Conservation (phyloP, 495 filamentous ascomycete genomes). For the Friedmanniomyces endolithicus region DNA sequence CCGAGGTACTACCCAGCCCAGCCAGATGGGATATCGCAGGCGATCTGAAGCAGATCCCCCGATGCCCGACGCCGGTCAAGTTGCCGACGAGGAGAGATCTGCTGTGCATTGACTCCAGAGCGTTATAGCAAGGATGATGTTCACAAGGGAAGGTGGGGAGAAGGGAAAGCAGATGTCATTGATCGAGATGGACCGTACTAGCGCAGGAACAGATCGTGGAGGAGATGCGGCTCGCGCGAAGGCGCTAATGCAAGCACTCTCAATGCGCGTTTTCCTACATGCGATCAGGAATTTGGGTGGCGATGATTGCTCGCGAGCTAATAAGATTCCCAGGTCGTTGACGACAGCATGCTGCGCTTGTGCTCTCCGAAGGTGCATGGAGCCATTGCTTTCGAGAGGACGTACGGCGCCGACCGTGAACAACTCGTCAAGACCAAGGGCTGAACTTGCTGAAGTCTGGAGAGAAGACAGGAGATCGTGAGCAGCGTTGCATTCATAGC, state of each 20-base stretch:
- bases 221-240: neutral
- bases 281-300: neutral
- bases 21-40: too few relatives aligned
- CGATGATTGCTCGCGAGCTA: neutral
- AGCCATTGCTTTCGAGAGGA: too few relatives aligned
- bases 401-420: too few relatives aligned
- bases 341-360: too few relatives aligned
- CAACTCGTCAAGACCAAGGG: too few relatives aligned
- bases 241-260: constrained; percentile 1
- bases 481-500: neutral
- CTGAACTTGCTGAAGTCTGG: too few relatives aligned
- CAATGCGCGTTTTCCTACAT: too few relatives aligned
- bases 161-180: neutral
- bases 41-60: too few relatives aligned
- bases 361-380: too few relatives aligned
- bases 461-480: too few relatives aligned
- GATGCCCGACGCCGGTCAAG: too few relatives aligned
- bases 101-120: neutral
- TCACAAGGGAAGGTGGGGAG: neutral
- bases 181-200: neutral
- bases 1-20: too few relatives aligned
- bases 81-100: neutral
- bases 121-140: neutral
- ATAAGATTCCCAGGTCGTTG: neutral
- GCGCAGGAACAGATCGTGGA: neutral